phyloP scores from a whole-genome alignment of 2,329 filamentous ascomycete genomes.

The Zymoseptoria brevis region DNA sequence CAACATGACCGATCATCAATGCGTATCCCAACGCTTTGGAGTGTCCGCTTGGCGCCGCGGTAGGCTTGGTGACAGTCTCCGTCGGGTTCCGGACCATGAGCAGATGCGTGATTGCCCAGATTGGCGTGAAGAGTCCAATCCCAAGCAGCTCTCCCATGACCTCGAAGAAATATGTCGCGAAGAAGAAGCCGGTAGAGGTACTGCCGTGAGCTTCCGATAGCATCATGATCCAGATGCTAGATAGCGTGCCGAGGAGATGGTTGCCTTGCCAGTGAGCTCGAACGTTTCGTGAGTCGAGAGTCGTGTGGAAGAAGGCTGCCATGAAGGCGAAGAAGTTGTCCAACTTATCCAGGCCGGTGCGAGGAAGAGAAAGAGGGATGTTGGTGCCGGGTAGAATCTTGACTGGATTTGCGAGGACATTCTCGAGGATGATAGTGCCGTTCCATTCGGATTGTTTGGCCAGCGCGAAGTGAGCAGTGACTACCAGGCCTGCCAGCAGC shows the following conservation, averaged over 20 bases:
- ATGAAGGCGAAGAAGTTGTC: conserved; percentile 21
- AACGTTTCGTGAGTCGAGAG: conserved; percentile 14
- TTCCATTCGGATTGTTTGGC: conserved; percentile 16
- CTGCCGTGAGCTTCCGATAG: conserved; percentile 13
- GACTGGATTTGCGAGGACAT: conserved; percentile 11
- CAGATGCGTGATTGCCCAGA: conserved; percentile 17
- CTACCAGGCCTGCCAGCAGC: conserved; percentile 4
- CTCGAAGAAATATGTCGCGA: conserved; percentile 14
- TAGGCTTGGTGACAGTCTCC: conserved; percentile 1
- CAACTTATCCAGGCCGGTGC: conserved; percentile 9
- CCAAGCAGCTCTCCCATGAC: conserved; percentile 18
- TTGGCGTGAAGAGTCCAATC: conserved; percentile 16
- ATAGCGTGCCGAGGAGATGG: conserved; percentile 15
- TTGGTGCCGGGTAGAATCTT: conserved; percentile 14
- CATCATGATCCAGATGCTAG: conserved; percentile 16
- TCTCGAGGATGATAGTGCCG: conserved; percentile 11
- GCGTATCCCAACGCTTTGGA: conserved; percentile 15
- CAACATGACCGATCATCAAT: conserved; percentile 14
- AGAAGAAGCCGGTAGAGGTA: conserved; percentile 5
- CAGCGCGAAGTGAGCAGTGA: conserved; percentile 11
- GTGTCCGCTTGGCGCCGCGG: not conserved
- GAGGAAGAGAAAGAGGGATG: conserved; percentile 14
- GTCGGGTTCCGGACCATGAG: conserved; percentile 7
- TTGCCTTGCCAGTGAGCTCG: conserved; percentile 16
- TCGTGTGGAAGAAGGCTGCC: conserved; percentile 15